phyloP scores from a whole-genome alignment of 1,284 basidiomycete genomes.

The Cryptococcus neoformans region DNA sequence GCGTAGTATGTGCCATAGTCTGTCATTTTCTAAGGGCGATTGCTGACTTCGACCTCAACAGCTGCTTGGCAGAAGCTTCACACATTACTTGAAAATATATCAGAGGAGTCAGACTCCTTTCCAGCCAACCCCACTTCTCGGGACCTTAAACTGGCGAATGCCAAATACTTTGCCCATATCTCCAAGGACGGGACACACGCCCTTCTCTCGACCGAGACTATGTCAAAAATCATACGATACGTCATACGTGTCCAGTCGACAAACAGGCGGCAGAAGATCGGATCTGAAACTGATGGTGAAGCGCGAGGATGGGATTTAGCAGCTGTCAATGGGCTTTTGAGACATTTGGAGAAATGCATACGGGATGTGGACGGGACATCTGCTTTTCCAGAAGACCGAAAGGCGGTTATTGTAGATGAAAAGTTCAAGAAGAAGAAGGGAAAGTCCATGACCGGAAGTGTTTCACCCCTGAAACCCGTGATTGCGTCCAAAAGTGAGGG shows the following conservation, averaged over 20 bases:
- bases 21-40: slow-evolving; percentile 1
- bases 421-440: slow-evolving; percentile 49
- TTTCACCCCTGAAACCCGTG: not conserved
- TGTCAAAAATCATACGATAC: slow-evolving; percentile 59
- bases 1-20: slow-evolving; percentile 55
- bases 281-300: slow-evolving; percentile 2
- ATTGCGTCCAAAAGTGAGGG: not conserved
- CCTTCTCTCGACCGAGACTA: slow-evolving; percentile 58
- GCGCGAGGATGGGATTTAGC: slow-evolving; percentile 54
- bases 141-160: slow-evolving; percentile 50
- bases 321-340: slow-evolving; percentile 62
- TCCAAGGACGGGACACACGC: slow-evolving; percentile 60
- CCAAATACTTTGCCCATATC: slow-evolving; percentile 63
- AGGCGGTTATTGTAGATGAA: slow-evolving; percentile 22
- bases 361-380: slow-evolving; percentile 67
- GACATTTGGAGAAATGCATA: slow-evolving; percentile 71
- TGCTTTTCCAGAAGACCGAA: slow-evolving; percentile 57
- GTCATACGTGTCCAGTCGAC: slow-evolving; percentile 24
- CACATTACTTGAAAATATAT: slow-evolving; percentile 73
- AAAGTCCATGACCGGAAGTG: slow-evolving; percentile 44
- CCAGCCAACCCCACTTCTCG: slow-evolving; percentile 60
- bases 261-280: slow-evolving; percentile 14
- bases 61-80: slow-evolving; percentile 70
- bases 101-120: slow-evolving; percentile 81
- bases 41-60: slow-evolving; percentile 38